Conservation (phyloP, 2,329 filamentous ascomycete genomes). For the Neonectria faginata region DNA sequence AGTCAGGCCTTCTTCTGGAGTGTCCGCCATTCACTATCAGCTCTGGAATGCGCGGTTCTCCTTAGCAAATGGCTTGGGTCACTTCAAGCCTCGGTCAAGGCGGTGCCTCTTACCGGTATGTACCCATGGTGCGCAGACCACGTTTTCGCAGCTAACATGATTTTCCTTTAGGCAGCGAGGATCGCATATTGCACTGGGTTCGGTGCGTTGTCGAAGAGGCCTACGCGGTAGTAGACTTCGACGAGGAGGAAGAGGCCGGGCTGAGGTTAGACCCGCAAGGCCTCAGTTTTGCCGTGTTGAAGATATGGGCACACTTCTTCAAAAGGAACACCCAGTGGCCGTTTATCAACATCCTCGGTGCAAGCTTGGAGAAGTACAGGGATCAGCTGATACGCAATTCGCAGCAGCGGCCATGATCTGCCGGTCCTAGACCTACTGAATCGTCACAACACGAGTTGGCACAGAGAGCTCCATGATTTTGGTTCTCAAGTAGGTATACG, state of each 20-base stretch:
- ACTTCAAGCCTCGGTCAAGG: conserved; percentile 37
- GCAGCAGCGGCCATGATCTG: conserved; percentile 1
- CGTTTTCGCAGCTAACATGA: conserved; percentile 4
- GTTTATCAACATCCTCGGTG: conserved; percentile 59
- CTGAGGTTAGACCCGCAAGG: conserved; percentile 42
- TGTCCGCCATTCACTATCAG: conserved; percentile 66
- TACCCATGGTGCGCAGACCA: background rate
- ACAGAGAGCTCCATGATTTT: background rate
- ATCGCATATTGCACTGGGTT: conserved; percentile 60
- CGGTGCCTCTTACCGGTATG: conserved; percentile 46
- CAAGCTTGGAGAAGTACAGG: conserved; percentile 53
- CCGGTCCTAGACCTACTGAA: background rate
- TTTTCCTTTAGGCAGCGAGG: conserved; percentile 52
- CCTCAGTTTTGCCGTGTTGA: conserved; percentile 55
- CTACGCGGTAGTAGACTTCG: conserved; percentile 53
- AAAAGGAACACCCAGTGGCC: conserved; percentile 61
- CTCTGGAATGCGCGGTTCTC: conserved; percentile 65
- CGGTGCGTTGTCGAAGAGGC: conserved; percentile 60
- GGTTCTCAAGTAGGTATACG: background rate
- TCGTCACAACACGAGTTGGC: background rate
- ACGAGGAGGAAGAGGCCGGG: conserved; percentile 48
- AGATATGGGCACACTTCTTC: conserved; percentile 61
- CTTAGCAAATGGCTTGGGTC: conserved; percentile 62
- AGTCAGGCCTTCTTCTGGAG: conserved; percentile 69
- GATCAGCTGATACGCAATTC: conserved; percentile 33